phyloP scores from a whole-genome alignment of 331 rosid genomes.

The Quercus tomentella region DNA sequence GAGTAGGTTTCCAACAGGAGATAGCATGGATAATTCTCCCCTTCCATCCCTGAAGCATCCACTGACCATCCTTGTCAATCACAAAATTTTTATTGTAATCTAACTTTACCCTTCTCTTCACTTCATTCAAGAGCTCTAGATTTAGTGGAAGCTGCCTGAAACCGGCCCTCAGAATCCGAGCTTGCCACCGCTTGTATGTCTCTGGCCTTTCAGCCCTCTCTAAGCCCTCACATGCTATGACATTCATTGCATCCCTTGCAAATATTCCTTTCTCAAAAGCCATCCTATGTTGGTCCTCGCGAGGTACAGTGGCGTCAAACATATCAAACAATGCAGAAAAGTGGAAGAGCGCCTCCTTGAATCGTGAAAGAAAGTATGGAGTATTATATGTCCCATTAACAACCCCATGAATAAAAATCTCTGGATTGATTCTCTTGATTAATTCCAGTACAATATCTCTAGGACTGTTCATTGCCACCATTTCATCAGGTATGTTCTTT shows the following conservation, averaged over 20 bases:
- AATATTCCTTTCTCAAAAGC: conserved; percentile 41
- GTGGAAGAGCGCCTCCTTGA: conserved; percentile 70
- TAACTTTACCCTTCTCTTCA: conserved; percentile 29
- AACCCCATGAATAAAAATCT: conserved; percentile 38
- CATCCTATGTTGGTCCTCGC: conserved; percentile 38
- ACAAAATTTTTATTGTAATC: conserved; percentile 55
- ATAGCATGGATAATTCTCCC: conserved; percentile 57
- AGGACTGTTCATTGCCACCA: conserved; percentile 49
- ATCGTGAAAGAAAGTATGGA: conserved; percentile 63
- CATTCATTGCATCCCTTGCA: conserved; percentile 51
- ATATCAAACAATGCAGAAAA: conserved; percentile 50
- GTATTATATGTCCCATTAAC: conserved; percentile 47
- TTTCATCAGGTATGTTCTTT: conserved; percentile 55
- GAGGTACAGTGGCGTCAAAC: conserved; percentile 39
- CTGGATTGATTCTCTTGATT: conserved; percentile 58
- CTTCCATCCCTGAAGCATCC: conserved; percentile 92
- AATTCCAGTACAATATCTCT: conserved; percentile 47
- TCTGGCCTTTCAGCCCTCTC: conserved; percentile 74
- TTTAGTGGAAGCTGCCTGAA: conserved; percentile 51
- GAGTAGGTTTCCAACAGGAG: conserved; percentile 60
- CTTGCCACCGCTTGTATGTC: conserved; percentile 67
- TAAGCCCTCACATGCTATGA: conserved; percentile 63
- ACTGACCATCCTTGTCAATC: conserved; percentile 51
- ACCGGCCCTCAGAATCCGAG: conserved; percentile 46
- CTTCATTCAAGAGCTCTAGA: conserved; percentile 28